These are phyloP conservation scores for Aspergillus piperis DNA, from an alignment of 2,329 filamentous ascomycete genomes.

Conservation along the genomic window DNA sequence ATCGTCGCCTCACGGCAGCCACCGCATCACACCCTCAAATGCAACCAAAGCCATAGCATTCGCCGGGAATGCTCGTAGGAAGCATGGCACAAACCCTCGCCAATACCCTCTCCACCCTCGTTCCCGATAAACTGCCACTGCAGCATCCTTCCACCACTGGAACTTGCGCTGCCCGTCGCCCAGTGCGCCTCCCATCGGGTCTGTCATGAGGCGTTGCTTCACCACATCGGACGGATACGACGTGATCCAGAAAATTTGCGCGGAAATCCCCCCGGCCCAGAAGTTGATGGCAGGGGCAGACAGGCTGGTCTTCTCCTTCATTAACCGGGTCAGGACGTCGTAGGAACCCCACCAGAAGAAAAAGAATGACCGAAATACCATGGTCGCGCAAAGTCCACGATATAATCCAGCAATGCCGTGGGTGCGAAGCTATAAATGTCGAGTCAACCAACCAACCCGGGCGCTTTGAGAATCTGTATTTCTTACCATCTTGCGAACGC, in stretches of 20 bases:
- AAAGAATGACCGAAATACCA: slow-evolving; percentile 90
- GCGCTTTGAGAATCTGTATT: not conserved
- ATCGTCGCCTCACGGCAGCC: slow-evolving; percentile 36
- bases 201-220: slow-evolving; percentile 97
- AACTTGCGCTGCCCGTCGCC: slow-evolving; percentile 70
- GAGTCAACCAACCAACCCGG: not conserved
- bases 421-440: slow-evolving; percentile 39
- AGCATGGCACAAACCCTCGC: slow-evolving; percentile 91
- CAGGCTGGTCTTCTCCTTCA: slow-evolving; percentile 68
- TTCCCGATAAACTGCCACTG: slow-evolving; percentile 72
- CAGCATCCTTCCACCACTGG: slow-evolving; percentile 76
- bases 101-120: slow-evolving; percentile 79
- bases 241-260: slow-evolving; percentile 92
- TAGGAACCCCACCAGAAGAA: slow-evolving; percentile 99
- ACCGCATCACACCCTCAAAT: slow-evolving; percentile 88
- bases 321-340: slow-evolving; percentile 72
- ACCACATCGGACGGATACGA: slow-evolving; percentile 91
- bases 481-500: slow-evolving; percentile 62
- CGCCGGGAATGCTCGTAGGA: slow-evolving; percentile 89
- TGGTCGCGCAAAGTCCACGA: slow-evolving; percentile 79
- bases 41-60: slow-evolving; percentile 92
- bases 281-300: slow-evolving; percentile 86
- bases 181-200: slow-evolving; percentile 72
- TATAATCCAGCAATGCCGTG: slow-evolving; percentile 83
- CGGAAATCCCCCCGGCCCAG: slow-evolving; percentile 91